Evolutionary conservation across 2,329 filamentous ascomycete genomes (phyloP).

Genomic region (Zymoseptoria brevis): DNA sequence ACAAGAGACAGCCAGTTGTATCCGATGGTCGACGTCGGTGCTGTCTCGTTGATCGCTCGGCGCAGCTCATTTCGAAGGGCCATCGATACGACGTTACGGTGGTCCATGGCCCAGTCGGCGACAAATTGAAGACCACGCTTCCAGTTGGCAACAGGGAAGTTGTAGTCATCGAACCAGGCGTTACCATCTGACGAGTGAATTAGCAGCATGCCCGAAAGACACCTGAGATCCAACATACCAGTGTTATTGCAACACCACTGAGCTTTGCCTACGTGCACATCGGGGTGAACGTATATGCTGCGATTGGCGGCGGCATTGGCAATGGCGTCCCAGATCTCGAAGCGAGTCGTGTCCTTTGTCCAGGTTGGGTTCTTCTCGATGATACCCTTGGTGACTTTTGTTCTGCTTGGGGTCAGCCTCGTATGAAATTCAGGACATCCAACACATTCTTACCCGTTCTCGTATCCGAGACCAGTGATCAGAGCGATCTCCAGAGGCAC

Average conservation of each 20-base stretch:
- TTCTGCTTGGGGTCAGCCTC: slow-evolving; percentile 7
- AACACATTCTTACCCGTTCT: slow-evolving; percentile 26
- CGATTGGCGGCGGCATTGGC: slow-evolving; percentile 26
- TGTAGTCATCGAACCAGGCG: slow-evolving; percentile 45
- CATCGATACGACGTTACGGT: slow-evolving; percentile 22
- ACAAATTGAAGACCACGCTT: slow-evolving; percentile 18
- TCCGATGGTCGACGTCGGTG: slow-evolving; percentile 10
- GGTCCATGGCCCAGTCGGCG: slow-evolving; percentile 18
- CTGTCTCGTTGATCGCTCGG: slow-evolving; percentile 17
- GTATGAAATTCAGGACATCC: neutral
- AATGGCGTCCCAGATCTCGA: slow-evolving; percentile 30
- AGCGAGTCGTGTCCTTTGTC: slow-evolving; percentile 33
- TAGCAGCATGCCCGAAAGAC: neutral
- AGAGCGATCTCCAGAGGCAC: slow-evolving; percentile 34
- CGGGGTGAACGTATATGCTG: slow-evolving; percentile 51
- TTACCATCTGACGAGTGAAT: slow-evolving; percentile 43
- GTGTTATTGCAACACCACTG: slow-evolving; percentile 50
- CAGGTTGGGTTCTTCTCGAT: slow-evolving; percentile 31
- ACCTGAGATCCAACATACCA: neutral
- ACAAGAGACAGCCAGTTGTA: slow-evolving; percentile 21
- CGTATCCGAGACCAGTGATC: slow-evolving; percentile 33
- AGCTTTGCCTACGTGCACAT: slow-evolving; percentile 54
- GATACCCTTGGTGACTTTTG: slow-evolving; percentile 33
- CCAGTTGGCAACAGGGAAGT: slow-evolving; percentile 20
- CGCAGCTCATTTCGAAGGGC: slow-evolving; percentile 20